Conservation (phyloP, 1,284 basidiomycete genomes). For the Apiotrichum veenhuisii region DNA sequence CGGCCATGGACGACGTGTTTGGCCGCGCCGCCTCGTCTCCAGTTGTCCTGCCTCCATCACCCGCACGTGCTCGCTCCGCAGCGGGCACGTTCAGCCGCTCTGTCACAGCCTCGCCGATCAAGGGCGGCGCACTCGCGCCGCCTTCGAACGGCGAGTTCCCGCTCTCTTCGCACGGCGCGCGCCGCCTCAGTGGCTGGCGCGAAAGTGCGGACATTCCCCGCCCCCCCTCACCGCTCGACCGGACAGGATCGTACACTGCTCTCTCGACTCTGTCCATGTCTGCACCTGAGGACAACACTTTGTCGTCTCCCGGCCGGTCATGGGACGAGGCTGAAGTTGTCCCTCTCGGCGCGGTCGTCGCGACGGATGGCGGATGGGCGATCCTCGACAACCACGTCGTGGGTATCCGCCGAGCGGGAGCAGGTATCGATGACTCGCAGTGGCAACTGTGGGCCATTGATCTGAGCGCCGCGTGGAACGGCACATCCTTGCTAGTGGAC, state of each 20-base stretch:
- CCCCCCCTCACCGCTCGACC: slow-evolving; percentile 12
- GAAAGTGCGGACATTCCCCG: slow-evolving; percentile 7
- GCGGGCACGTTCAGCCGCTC: background rate
- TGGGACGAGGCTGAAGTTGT: slow-evolving; percentile 27
- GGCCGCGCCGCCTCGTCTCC: background rate
- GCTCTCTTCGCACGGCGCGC: slow-evolving; percentile 35
- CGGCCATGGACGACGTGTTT: slow-evolving; percentile 22
- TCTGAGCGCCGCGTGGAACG: slow-evolving; percentile 33
- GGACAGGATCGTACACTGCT: slow-evolving; percentile 8
- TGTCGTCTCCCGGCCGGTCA: slow-evolving; percentile 4
- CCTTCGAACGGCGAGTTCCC: slow-evolving; percentile 31
- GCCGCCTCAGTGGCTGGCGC: slow-evolving; percentile 28
- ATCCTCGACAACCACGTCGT: slow-evolving; percentile 24
- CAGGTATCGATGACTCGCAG: slow-evolving; percentile 38
- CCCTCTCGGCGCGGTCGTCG: slow-evolving; percentile 30
- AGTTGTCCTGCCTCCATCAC: slow-evolving; percentile 3
- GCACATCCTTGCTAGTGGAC: slow-evolving; percentile 28
- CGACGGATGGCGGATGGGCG: slow-evolving; percentile 24
- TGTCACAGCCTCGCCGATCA: slow-evolving; percentile 5
- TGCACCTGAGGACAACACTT: slow-evolving; percentile 6
- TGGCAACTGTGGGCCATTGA: slow-evolving; percentile 41
- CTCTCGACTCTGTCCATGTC: slow-evolving; percentile 11
- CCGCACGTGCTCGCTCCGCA: background rate
- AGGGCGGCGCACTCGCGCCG: slow-evolving; percentile 5
- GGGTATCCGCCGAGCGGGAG: slow-evolving; percentile 26